phyloP scores from a whole-genome alignment of 1,139 yeast genomes.

The Lodderomyces elongisporus region DNA sequence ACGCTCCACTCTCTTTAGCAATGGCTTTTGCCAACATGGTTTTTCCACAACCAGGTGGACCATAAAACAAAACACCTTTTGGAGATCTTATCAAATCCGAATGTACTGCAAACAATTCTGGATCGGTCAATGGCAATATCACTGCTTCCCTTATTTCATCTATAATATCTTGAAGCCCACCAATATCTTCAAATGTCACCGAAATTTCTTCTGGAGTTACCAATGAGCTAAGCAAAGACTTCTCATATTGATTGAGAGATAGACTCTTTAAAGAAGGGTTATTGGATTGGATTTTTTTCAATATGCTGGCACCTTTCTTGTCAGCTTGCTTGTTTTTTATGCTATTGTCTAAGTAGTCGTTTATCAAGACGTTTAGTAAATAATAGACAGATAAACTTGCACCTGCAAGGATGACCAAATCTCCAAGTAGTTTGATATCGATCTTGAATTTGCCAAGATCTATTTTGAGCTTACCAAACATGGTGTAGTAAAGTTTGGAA shows the following conservation, averaged over 20 bases:
- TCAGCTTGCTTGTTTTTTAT: conserved; percentile 58
- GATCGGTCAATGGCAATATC: conserved; percentile 77
- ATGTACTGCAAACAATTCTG: conserved; percentile 58
- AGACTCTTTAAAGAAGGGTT: conserved; percentile 57
- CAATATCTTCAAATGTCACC: conserved; percentile 73
- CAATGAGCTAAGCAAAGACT: conserved; percentile 66
- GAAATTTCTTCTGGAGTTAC: conserved; percentile 80
- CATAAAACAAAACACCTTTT: conserved; percentile 86
- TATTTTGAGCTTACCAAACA: conserved; percentile 32
- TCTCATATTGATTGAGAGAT: conserved; percentile 72
- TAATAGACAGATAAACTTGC: conserved; percentile 82
- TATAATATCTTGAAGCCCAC: conserved; percentile 78
- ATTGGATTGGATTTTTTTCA: conserved; percentile 51
- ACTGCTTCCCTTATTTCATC: conserved; percentile 87
- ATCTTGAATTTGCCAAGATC: conserved; percentile 42
- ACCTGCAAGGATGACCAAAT: conserved; percentile 69
- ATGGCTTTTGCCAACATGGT: conserved; percentile 96
- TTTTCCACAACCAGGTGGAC: conserved; percentile 98
- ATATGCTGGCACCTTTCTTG: conserved; percentile 60
- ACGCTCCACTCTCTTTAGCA: conserved; percentile 90
- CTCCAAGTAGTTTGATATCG: conserved; percentile 56
- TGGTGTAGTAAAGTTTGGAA: conserved; percentile 1
- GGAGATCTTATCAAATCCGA: conserved; percentile 78
- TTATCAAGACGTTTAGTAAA: conserved; percentile 53
- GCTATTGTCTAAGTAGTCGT: conserved; percentile 47